These are phyloP conservation scores for Polygonum maritimum DNA, from an alignment of 148 eudicot genomes.

Conservation along the genomic window DNA sequence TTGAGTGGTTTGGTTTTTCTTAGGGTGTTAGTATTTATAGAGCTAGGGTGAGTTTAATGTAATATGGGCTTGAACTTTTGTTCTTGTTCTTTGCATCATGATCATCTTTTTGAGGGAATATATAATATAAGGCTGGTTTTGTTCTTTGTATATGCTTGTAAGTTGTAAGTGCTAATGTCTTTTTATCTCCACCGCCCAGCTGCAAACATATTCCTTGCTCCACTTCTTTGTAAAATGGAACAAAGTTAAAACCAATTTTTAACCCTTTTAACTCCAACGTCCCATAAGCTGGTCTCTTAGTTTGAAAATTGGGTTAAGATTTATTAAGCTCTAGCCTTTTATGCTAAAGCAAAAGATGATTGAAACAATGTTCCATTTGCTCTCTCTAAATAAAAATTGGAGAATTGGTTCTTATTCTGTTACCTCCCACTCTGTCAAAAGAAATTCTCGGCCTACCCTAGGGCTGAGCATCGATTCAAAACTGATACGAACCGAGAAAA, in stretches of 20 bases:
- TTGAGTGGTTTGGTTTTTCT: not conserved
- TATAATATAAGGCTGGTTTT: not conserved
- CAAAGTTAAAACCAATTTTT: not conserved
- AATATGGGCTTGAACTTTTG: no score
- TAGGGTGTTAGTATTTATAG: not conserved
- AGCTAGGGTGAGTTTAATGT: not conserved
- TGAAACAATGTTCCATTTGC: not conserved
- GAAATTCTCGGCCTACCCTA: not conserved
- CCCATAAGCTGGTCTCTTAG: not conserved
- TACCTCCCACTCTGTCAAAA: not conserved
- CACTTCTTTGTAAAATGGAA: not conserved
- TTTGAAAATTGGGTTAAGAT: no score
- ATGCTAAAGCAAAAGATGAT: not conserved
- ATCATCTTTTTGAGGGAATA: not conserved
- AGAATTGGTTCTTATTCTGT: not conserved
- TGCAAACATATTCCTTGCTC: constrained; percentile 3
- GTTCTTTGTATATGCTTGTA: not conserved
- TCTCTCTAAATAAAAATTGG: not conserved
- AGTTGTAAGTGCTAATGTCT: constrained; percentile 1
- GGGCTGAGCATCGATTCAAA: no score
- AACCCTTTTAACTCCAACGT: not conserved
- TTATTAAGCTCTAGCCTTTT: no score
- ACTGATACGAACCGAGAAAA: no score
- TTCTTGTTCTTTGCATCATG: not conserved
- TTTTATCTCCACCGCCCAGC: constrained; percentile 4